Percentiles rank a stretch among this genome's conserved stretches.
phyloP scores from a whole-genome alignment of 2,329 filamentous ascomycete genomes.

The Aspergillus eucalypticola region DNA sequence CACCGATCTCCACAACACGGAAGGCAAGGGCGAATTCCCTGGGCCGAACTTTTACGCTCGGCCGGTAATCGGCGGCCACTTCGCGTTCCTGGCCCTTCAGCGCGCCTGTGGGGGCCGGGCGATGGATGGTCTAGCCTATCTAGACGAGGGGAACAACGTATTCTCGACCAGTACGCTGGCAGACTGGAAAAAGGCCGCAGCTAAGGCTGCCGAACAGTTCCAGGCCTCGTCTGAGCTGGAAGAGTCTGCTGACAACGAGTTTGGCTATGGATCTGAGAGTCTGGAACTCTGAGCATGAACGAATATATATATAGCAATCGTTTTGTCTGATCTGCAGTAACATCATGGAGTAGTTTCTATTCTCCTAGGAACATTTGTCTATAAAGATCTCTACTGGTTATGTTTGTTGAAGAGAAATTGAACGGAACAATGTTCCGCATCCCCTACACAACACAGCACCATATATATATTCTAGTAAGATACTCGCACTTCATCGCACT shows the following conservation, averaged over 20 bases:
- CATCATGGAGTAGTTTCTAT: too few relatives aligned
- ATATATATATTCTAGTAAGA: too few relatives aligned
- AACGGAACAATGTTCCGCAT: too few relatives aligned
- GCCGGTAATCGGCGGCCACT: constrained; percentile 82
- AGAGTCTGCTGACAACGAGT: neutral
- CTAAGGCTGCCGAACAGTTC: constrained; percentile 27
- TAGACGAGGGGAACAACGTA: constrained; percentile 37
- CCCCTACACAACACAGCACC: too few relatives aligned
- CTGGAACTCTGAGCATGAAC: constrained; percentile 26
- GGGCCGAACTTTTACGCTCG: constrained; percentile 75
- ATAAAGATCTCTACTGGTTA: too few relatives aligned
- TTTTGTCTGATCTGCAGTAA: neutral
- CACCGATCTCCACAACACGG: constrained; percentile 80
- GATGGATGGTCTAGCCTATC: constrained; percentile 56
- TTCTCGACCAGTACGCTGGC: constrained; percentile 16
- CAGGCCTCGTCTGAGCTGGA: neutral
- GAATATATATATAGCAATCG: neutral
- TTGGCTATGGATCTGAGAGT: constrained; percentile 20
- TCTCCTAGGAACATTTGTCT: too few relatives aligned
- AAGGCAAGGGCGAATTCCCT: constrained; percentile 73
- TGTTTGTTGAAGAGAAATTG: too few relatives aligned
- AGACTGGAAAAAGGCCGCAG: constrained; percentile 25
- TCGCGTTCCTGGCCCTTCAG: constrained; percentile 79
- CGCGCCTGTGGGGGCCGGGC: constrained; percentile 73
- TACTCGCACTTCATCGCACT: too few relatives aligned